Conservation (phyloP, 164 flowering plant species). For the Pachysandra terminalis region DNA sequence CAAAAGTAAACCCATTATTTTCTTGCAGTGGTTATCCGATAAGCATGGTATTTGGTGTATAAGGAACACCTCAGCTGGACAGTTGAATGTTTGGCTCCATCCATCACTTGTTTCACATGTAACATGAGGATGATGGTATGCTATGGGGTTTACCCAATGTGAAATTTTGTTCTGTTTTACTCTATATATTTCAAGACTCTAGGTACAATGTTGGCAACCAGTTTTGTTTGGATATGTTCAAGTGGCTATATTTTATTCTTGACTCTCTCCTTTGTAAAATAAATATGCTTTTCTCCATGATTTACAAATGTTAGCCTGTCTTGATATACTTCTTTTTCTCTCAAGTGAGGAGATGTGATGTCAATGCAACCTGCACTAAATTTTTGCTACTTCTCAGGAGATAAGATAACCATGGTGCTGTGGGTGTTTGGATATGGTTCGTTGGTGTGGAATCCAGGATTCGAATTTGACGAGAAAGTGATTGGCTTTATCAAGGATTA, state of each 20-base stretch:
- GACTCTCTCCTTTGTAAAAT: background rate
- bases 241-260: too few species aligned
- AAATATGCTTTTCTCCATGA: background rate
- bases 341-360: background rate
- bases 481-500: slow-evolving; percentile 85
- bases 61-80: background rate
- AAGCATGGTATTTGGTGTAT: background rate
- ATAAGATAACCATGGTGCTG: slow-evolving; percentile 60
- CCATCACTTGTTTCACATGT: background rate
- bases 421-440: slow-evolving; percentile 99
- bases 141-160: background rate
- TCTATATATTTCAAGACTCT: background rate
- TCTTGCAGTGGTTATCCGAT: background rate
- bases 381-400: slow-evolving; percentile 22
- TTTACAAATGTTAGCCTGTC: background rate
- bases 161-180: background rate
- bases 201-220: background rate
- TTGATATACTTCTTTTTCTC: background rate
- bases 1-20: too few species aligned
- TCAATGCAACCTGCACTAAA: background rate
- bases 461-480: slow-evolving; percentile 80
- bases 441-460: slow-evolving; percentile 95
- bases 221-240: background rate
- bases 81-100: background rate
- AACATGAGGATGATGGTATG: background rate